These are phyloP conservation scores for Taiozyma sp. DNA, from an alignment of 1,139 yeast genomes.

Conservation along the genomic window DNA sequence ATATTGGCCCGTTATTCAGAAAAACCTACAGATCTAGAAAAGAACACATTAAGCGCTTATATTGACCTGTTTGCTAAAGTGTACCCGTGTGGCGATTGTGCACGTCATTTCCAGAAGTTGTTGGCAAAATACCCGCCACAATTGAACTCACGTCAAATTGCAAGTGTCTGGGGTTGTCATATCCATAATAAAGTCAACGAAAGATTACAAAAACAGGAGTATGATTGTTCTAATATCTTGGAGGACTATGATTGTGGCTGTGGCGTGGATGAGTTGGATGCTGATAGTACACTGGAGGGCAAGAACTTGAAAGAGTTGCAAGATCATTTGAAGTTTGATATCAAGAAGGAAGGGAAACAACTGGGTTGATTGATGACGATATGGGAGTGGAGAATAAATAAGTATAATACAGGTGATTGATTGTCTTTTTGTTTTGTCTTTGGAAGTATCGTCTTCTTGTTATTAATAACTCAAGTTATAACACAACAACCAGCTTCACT, in stretches of 20 bases:
- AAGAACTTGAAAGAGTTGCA: background rate
- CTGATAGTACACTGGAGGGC: constrained; percentile 5
- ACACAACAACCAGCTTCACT: constrained; percentile 36
- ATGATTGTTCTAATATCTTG: constrained; percentile 79
- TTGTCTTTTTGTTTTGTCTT: background rate
- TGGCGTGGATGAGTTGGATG: constrained; percentile 62
- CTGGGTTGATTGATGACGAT: constrained; percentile 19
- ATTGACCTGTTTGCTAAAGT: constrained; percentile 66
- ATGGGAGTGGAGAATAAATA: background rate
- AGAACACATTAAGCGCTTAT: constrained; percentile 52
- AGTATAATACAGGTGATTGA: background rate
- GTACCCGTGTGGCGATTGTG: constrained; percentile 94
- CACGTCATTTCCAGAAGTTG: constrained; percentile 77
- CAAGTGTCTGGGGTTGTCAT: constrained; percentile 95
- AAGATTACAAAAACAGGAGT: constrained; percentile 60
- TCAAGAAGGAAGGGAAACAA: constrained; percentile 28
- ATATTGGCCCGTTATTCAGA: constrained; percentile 90
- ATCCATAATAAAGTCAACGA: constrained; percentile 87
- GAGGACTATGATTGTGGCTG: constrained; percentile 98
- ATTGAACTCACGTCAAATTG: constrained; percentile 66
- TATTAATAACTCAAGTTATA: constrained; percentile 28
- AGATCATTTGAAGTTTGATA: constrained; percentile 16
- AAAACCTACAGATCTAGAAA: constrained; percentile 60
- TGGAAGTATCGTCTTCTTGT: background rate
- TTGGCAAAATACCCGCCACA: constrained; percentile 81